These are phyloP conservation scores for Colletotrichum gloeosporioides DNA, from an alignment of 2,329 filamentous ascomycete genomes.

Conservation along the genomic window DNA sequence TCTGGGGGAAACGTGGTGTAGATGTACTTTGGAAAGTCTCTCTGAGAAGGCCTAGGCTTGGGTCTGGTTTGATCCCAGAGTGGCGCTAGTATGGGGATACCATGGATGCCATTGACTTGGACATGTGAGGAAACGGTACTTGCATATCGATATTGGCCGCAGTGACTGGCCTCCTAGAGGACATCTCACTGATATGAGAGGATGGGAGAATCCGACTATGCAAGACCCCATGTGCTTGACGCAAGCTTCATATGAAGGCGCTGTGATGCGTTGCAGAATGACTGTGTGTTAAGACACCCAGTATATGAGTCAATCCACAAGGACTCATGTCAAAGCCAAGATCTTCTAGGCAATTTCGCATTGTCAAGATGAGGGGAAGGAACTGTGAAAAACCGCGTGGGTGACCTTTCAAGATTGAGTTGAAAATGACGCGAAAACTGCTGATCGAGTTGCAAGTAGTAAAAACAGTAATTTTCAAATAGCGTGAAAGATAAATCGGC, in stretches of 20 bases:
- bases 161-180: neutral
- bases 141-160: neutral
- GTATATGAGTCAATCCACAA: neutral
- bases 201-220: neutral
- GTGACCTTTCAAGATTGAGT: neutral
- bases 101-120: neutral
- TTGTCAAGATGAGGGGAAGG: neutral
- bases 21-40: neutral
- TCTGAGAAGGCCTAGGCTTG: neutral
- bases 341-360: neutral
- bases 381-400: neutral
- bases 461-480: neutral
- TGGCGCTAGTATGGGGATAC: neutral
- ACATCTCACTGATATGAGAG: neutral
- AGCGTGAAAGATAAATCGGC: neutral
- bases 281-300: neutral
- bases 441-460: neutral
- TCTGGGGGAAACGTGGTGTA: neutral
- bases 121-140: neutral
- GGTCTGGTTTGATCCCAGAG: neutral
- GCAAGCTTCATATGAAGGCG: neutral
- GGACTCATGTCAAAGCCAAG: neutral
- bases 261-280: neutral
- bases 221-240: neutral
- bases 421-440: neutral